Base-by-base conservation (phyloP, 2,329 filamentous ascomycete species). In the Colletotrichum sojae region DNA sequence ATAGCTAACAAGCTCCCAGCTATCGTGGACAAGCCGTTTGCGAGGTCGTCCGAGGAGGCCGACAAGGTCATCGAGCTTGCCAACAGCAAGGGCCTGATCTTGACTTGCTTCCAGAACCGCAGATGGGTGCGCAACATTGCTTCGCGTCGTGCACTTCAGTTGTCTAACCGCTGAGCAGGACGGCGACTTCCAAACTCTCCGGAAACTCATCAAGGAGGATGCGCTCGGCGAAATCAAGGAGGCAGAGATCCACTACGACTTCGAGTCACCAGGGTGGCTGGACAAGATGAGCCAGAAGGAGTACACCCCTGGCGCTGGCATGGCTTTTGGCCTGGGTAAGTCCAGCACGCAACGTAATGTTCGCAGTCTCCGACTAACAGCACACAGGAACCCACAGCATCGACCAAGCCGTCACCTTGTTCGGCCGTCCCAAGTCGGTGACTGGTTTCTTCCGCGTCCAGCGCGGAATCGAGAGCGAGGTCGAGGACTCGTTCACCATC, bases 11-110 rank as follows among this genome's bases (percentile, higher is more conserved):
- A 2, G 5, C 9, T 12, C 13, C 2, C 27, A 83, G 89, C 91
- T 13, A 82, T 92, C 13, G 88, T 89, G 67, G 90, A 92, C 76
- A 92, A 92, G 77, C 90, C 90, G 0, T 91, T 92, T 75, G 88
- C 88, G 2, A 85, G 86, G 9, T 89, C 89, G 2, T 82, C 83
- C 4, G 79, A 83, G 54, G 88, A 91, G 74, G 89, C 89, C 8
- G 81, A 86, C 43, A 82, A 86, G 60, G 82, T 92, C 6, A 84
- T 86, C 39, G 73, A 78, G 1, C 77, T 87, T 22, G 83, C 86
- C 3, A 79, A 84, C 70, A 79, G 82, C 53, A 78, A 84, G 69
- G 80, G 81, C 31, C 82, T 82, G 68, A 73, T 87, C 27, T 73
- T 88, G 49, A 85, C 85, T 0, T 85, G 87, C 8, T 88, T 85